Conservation (phyloP, 2,329 filamentous ascomycete species). For the Chaetomium sp. region DNA sequence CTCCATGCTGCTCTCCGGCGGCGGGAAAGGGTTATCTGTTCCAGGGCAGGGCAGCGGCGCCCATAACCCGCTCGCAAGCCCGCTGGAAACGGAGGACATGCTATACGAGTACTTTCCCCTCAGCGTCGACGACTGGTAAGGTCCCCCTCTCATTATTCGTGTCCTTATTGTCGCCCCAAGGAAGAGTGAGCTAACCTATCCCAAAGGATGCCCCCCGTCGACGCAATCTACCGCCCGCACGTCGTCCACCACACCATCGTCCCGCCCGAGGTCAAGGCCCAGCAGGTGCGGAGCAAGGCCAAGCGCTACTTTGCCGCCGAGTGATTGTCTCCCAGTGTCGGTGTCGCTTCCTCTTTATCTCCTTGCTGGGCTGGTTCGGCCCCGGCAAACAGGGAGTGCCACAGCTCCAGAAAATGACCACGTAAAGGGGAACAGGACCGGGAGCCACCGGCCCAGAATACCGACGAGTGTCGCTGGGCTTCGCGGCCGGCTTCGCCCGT, state of each 20-base stretch:
- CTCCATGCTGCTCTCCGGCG: constrained; percentile 6
- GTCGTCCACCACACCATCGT: constrained; percentile 86
- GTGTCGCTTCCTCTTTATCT: background rate
- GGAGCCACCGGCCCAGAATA: too few relatives aligned
- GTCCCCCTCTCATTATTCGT: constrained; percentile 29
- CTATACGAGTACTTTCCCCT: constrained; percentile 95
- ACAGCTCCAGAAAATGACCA: too few relatives aligned
- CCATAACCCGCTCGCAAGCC: constrained; percentile 45
- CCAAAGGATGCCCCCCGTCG: constrained; percentile 76
- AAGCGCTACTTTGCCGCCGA: constrained; percentile 75
- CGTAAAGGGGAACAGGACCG: too few relatives aligned
- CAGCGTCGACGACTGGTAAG: constrained; percentile 81
- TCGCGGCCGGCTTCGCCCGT: too few relatives aligned
- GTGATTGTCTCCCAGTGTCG: constrained; percentile 34
- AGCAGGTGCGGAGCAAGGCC: constrained; percentile 64
- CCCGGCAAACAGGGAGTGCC: too few relatives aligned
- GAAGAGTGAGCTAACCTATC: background rate
- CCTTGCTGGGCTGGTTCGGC: too few relatives aligned
- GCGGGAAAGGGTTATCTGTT: background rate
- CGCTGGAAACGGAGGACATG: constrained; percentile 76
- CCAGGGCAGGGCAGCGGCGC: background rate
- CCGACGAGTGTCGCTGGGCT: too few relatives aligned
- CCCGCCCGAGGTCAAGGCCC: constrained; percentile 69
- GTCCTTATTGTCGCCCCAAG: background rate
- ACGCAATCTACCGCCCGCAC: constrained; percentile 87